Evolutionary conservation across 208 protist genomes (phyloP), one percentile per base, ranked within the genome.

Genomic region (Acanthamoeba triangularis): DNA sequence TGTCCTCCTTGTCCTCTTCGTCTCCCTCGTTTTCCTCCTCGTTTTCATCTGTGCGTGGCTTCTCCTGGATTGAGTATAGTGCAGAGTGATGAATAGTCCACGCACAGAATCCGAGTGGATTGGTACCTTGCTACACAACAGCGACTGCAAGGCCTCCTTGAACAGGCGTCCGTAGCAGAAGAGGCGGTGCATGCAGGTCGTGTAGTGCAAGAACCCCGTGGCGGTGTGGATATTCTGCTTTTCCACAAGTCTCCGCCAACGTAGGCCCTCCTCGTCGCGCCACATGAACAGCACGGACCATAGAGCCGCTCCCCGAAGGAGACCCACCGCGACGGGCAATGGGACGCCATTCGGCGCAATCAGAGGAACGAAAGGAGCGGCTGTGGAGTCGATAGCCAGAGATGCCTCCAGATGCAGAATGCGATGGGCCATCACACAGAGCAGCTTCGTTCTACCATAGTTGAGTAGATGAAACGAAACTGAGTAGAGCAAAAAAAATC

Each of bases 91-190:
- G 52, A 59, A 59, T 59, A 59, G n/a, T n/a, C n/a, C 52, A 59
- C 52, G 52, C 52, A 20, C 56, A n/a, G 20, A 28, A 18, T 63
- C 16, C 11, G 37, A 3, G 54, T 6, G 54, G 54, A 1, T 72
- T 72, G 63, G 23, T 72, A 72, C 63, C 63, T 72, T 35, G 8
- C 10, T 30, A 28, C 18, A 16, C 6, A 69, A 11, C 3, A 69
- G 63, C 1, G 14, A 69, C 28, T 69, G 63, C 13, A 69, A n/a
- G 28, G 63, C 63, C n/a, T 69, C 63, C 28, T 69, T 69, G 63
- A 69, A 69, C 63, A 35, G 28, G 63, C n/a, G 63, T 69, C 63
- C 63, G n/a, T 69, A 69, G 63, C 63, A 69, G n/a, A 69, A 69
- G 63, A 69, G 63, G 14, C n/a, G 56, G 56, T 61, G 16, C 56